phyloP scores from a whole-genome alignment of 2,329 filamentous ascomycete genomes.

The Xylaria sp. region DNA sequence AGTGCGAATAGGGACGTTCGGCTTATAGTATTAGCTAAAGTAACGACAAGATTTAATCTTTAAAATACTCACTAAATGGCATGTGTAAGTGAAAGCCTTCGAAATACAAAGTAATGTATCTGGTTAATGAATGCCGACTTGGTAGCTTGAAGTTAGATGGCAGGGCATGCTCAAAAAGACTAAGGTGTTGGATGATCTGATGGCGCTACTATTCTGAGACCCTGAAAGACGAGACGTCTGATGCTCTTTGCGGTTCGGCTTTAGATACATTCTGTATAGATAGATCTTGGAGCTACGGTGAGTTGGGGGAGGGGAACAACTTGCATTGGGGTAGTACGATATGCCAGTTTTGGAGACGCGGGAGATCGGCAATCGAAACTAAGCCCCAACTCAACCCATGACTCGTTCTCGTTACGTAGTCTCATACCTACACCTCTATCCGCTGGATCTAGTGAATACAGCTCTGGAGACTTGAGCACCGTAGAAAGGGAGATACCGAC shows the following conservation, averaged over 20 bases:
- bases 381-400: background rate
- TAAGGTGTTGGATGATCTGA: slow-evolving; percentile 7
- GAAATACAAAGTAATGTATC: slow-evolving; percentile 17
- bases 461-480: background rate
- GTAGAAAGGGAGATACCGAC: background rate
- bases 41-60: too few species aligned
- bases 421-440: background rate
- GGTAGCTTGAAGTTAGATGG: slow-evolving; percentile 10
- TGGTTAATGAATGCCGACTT: slow-evolving; percentile 12
- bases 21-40: too few species aligned
- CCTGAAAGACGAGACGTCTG: background rate
- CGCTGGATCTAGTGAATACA: background rate
- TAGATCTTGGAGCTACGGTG: background rate
- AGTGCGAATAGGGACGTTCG: too few species aligned
- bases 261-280: background rate
- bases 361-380: background rate
- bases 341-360: background rate
- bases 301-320: slow-evolving; percentile 20
- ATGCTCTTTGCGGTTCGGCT: slow-evolving; percentile 2
- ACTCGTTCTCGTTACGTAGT: background rate
- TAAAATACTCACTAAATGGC: background rate
- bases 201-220: slow-evolving; percentile 12
- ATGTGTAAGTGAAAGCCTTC: slow-evolving; percentile 12
- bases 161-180: background rate
- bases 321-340: background rate